Base-by-base conservation (phyloP, 306 rosid species). In the Ormosia emarginata region DNA sequence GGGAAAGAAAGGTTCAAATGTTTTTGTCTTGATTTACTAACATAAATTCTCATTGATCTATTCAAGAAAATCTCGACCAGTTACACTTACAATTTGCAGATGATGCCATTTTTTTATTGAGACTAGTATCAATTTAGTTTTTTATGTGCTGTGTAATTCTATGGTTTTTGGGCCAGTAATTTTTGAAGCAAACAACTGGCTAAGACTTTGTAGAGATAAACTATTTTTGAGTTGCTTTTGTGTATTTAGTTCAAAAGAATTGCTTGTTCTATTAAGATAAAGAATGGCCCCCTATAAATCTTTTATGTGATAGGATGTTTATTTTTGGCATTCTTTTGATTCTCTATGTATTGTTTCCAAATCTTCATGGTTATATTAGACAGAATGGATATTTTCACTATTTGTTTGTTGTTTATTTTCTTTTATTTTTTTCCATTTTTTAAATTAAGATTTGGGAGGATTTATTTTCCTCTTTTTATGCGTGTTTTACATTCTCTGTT, bases 1-100 rank as follows among this genome's bases (percentile, higher is more conserved):
- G 99, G 99, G 72, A 90, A 88, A 87, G 99, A 93, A 79, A 95
- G 92, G 99, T 95, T 82, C 68, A 50, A 24, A 36, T 55, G 17
- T 79, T 68, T 70, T 36, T 76, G 41, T 79, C 69, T 36, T 69
- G 77, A 74, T 61, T 43, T 70, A 52, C 30, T 65, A 14, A 24
- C 4, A 67, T 39, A 72, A 79, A 59, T 78, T 78, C 52, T 40
- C 29, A 57, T 44, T 39, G 43, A 69, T 47, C 50, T 62, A 80
- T 67, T 34, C 56, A 63, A 67, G 76, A 70, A 12, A 62, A 75
- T 58, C 50, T 17, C 1, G 74, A 59, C 62, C 7, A 43, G 46
- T 56, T 71, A 15, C 50, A 24, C 59, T 17, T 69, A 32, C 55
- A 62, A 67, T 53, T 8, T 62, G 17, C 30, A 14, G 50, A 83